These are phyloP conservation scores for Pistacia atlantica DNA, from an alignment of 345 rosid genomes.

Conservation along the genomic window DNA sequence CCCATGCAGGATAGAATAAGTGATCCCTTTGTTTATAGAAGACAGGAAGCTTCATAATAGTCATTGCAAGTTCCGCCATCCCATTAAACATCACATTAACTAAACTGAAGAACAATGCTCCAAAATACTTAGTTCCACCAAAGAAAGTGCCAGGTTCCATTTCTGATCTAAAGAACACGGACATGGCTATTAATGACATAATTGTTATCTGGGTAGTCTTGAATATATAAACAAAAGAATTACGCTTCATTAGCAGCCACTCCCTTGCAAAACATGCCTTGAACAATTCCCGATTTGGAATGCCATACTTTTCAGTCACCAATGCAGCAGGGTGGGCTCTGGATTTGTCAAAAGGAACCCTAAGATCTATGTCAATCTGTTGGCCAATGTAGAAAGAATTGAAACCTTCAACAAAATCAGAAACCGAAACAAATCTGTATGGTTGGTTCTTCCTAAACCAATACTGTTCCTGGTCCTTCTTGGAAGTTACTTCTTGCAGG, in stretches of 20 bases:
- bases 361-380: slow-evolving; percentile 43
- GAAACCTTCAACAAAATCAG: slow-evolving; percentile 51
- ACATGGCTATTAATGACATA: slow-evolving; percentile 50
- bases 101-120: slow-evolving; percentile 63
- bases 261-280: slow-evolving; percentile 72
- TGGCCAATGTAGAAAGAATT: slow-evolving; percentile 54
- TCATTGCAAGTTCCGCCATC: slow-evolving; percentile 63
- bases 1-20: slow-evolving; percentile 74
- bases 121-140: slow-evolving; percentile 52
- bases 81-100: slow-evolving; percentile 71
- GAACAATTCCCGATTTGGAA: slow-evolving; percentile 67
- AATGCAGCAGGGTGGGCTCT: slow-evolving; percentile 63
- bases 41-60: slow-evolving; percentile 61
- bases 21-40: slow-evolving; percentile 79
- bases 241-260: slow-evolving; percentile 75
- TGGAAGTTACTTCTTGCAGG: slow-evolving; percentile 76
- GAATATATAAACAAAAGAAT: slow-evolving; percentile 54
- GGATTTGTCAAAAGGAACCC: slow-evolving; percentile 56
- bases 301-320: slow-evolving; percentile 63
- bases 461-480: slow-evolving; percentile 79
- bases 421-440: slow-evolving; percentile 49
- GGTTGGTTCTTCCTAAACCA: slow-evolving; percentile 60
- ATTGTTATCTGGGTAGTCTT: slow-evolving; percentile 56
- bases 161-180: slow-evolving; percentile 59
- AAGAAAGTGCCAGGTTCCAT: slow-evolving; percentile 42